Evolutionary conservation across 2,329 filamentous ascomycete species (phyloP).

Genomic region (Xylariales sp.): DNA sequence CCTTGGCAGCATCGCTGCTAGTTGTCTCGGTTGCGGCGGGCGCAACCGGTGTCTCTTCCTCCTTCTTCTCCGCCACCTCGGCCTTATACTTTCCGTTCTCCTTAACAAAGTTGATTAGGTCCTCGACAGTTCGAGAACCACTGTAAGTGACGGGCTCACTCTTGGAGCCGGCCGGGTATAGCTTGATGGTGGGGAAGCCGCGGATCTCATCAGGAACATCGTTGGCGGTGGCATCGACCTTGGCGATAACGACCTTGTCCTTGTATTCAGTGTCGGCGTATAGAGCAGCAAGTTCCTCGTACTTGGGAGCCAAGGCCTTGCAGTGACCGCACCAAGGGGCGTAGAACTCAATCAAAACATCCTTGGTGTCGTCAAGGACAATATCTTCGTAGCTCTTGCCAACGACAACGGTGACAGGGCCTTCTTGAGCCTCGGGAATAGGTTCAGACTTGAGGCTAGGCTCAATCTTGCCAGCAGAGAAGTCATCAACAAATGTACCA

Average conservation of each 20-base stretch:
- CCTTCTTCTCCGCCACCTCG: constrained; percentile 68
- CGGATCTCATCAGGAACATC: constrained; percentile 97
- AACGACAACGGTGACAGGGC: constrained; percentile 86
- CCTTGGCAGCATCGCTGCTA: constrained; percentile 59
- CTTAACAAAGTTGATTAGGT: constrained; percentile 90
- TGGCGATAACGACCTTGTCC: constrained; percentile 90
- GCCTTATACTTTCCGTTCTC: constrained; percentile 94
- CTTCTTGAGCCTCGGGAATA: constrained; percentile 92
- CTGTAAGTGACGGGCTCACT: constrained; percentile 84
- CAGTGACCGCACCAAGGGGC: constrained; percentile 99
- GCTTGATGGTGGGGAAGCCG: constrained; percentile 99
- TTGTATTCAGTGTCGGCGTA: constrained; percentile 84
- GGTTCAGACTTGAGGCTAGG: constrained; percentile 99
- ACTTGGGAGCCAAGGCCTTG: constrained; percentile 97
- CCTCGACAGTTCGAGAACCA: constrained; percentile 88
- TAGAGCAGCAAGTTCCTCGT: constrained; percentile 86
- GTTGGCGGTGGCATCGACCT: constrained; percentile 96
- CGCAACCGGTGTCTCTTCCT: constrained; percentile 64
- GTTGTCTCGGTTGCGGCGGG: constrained; percentile 64
- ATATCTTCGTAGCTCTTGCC: constrained; percentile 93
- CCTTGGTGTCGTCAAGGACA: constrained; percentile 93
- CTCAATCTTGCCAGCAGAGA: constrained; percentile 86
- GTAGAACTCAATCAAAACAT: constrained; percentile 98
- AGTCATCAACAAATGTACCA: constrained; percentile 85
- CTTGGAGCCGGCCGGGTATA: constrained; percentile 93